Evolutionary conservation across 1,139 yeast species (phyloP), one percentile per base, ranked within the genome.

Genomic region (Suhomyces bribrorum): DNA sequence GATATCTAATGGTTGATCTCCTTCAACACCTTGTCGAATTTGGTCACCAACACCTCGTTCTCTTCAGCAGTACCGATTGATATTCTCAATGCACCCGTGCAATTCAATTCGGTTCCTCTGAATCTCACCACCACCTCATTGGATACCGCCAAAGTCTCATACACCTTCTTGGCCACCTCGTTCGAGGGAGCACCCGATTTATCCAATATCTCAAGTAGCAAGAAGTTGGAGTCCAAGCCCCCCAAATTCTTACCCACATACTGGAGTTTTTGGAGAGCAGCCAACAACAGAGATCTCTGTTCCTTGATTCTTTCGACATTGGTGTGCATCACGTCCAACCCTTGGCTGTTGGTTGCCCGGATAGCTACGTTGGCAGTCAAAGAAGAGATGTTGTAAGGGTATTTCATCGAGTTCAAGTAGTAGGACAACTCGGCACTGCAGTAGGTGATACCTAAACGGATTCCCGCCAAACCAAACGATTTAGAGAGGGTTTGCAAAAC

Each of bases 401-500:
- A 96, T 57, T 90, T 92, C 84, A 92, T 82, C 20, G 95, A 79
- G 59, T 94, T 92, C 52, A 92, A 68, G 38, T 85, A 75, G 13
- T 62, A 56, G 0, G 96, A 76, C 37, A 92, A 69, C 40, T 76
- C 77, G 11, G 69, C 64, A 12, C 76, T 69, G 8, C 90, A 73
- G 57, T 62, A 90, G 1, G 96, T 83, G 44, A 88, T 70, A 15
- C 98, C 98, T 35, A 90, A 60, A 52, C 98, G 76, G 37, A 89
- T 85, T 32, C 97, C 97, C 3, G 98, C 98, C 42, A 92, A 75
- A 5, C 98, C 98, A 66, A 92, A 94, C 0, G 97, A 83, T 58
- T 92, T 92, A 16, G 97, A 89, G 30, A 92, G 66, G 0, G 98
- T 92, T 63, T 92, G 98, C 61, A 90, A 68, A 7, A 88, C 96